Base-by-base conservation (phyloP, 2,329 filamentous ascomycete species). In the Colletotrichum orbiculare region DNA sequence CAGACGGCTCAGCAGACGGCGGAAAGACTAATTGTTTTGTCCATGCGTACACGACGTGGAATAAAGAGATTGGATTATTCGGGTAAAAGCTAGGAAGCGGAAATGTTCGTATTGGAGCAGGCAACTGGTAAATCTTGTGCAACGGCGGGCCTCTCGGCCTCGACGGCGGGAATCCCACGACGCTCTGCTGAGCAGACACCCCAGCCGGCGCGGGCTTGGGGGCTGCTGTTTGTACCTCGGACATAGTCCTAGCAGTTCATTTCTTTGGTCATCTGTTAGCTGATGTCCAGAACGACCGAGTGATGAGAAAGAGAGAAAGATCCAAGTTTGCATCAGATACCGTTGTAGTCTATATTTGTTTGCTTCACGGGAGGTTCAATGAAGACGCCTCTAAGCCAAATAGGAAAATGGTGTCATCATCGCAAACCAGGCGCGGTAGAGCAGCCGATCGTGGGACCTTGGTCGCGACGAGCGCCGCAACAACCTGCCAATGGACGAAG, bases 301-400 rank as follows among this genome's bases (percentile, higher is more conserved):
- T 38, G 39, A 6, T 8, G 25, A 33, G 42, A 17, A 17, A 47
- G 38, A 53, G 62, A 58, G 59, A 56, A 58, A 70, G 69, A 67
- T 66, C 54, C 55, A 58, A 33, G 61, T 71, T 63, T 55, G 74
- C 83, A 86, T 96, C 92, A 96, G 92, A 96, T 96, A 96, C 92
- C 92, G 92, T 96, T 95, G 92, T 96, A 96, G 92, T 96, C 92
- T 91, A 91, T 89, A 87, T 74, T 85, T 85, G 82, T 82, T 84
- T 81, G 86, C 79, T 80, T 84, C 88, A 90, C 79, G 69, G 25
- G 85, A 87, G 86, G 82, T 66, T 75, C 82, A 83, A 77, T 83
- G 83, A 84, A 84, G 81, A 81, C 77, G 81, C 82, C 84, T 86
- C 85, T 89, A 83, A 81, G 86, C 83, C 82, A 83, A 77, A 73